Percentiles rank a stretch among this genome's conserved stretches.
Conservation (phyloP, 1,284 basidiomycete genomes). For the Ustilago sp. region DNA sequence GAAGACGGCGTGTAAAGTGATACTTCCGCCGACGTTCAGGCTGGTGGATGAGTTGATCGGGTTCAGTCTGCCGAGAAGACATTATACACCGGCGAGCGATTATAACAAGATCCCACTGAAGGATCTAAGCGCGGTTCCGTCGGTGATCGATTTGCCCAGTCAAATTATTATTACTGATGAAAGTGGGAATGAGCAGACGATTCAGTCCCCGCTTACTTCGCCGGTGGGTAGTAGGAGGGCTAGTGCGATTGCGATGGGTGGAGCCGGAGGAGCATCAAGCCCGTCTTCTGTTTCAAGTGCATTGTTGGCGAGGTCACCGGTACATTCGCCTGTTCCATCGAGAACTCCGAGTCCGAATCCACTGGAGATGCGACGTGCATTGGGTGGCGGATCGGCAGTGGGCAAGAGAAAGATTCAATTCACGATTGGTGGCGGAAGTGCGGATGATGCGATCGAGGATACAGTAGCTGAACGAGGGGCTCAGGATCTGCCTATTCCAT, state of each 20-base stretch:
- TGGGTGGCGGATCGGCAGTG: not conserved
- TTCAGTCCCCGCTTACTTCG: slow-evolving; percentile 25
- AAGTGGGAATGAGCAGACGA: slow-evolving; percentile 35
- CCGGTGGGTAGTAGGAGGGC: slow-evolving; percentile 13
- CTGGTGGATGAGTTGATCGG: slow-evolving; percentile 53
- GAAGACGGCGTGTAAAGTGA: slow-evolving; percentile 55
- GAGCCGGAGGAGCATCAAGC: slow-evolving; percentile 4
- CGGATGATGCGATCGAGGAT: slow-evolving; percentile 8
- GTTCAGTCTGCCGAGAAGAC: slow-evolving; percentile 57
- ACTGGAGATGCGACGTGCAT: slow-evolving; percentile 15
- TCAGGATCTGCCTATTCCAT: slow-evolving; percentile 33
- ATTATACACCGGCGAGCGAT: slow-evolving; percentile 58
- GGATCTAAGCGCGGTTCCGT: slow-evolving; percentile 44
- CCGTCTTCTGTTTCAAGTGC: slow-evolving; percentile 7
- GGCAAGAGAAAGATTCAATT: slow-evolving; percentile 37
- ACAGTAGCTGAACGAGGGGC: not conserved
- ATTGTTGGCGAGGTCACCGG: slow-evolving; percentile 12
- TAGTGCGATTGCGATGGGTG: not conserved
- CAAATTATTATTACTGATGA: slow-evolving; percentile 51
- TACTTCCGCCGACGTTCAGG: slow-evolving; percentile 57
- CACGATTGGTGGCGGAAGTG: slow-evolving; percentile 30
- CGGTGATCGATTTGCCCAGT: slow-evolving; percentile 46
- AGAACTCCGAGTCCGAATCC: slow-evolving; percentile 41
- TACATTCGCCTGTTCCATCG: slow-evolving; percentile 33
- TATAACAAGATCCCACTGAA: slow-evolving; percentile 53